Conservation (phyloP, 2,329 filamentous ascomycete species). For the Colletotrichum godetiae region DNA sequence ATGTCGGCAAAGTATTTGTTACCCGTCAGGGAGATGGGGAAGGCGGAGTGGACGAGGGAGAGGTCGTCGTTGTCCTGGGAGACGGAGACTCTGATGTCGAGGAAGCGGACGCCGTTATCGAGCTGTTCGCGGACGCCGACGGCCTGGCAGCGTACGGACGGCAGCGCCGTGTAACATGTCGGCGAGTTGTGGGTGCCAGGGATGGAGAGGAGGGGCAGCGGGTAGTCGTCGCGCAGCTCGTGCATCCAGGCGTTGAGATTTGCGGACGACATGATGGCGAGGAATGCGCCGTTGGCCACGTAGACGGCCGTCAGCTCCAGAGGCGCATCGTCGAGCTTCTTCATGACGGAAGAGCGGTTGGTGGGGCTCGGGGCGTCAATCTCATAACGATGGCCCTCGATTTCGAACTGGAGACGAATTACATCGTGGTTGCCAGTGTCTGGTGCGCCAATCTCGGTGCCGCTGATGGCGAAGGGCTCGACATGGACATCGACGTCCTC, state of each 20-base stretch:
- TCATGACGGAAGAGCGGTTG: conserved; percentile 69
- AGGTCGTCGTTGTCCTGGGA: conserved; percentile 71
- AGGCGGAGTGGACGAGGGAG: conserved; percentile 87
- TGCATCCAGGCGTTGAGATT: conserved; percentile 84
- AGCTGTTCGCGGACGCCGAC: conserved; percentile 83
- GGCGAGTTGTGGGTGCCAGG: conserved; percentile 97
- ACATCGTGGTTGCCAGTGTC: conserved; percentile 71
- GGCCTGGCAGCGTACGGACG: conserved; percentile 93
- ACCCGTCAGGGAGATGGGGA: conserved; percentile 87
- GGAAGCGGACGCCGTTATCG: conserved; percentile 90
- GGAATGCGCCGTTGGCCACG: conserved; percentile 63
- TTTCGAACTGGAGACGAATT: conserved; percentile 79
- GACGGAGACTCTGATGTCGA: conserved; percentile 83
- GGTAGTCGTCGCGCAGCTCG: conserved; percentile 75
- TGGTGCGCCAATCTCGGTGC: conserved; percentile 70
- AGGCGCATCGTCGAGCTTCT: conserved; percentile 62
- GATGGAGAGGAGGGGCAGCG: conserved; percentile 85
- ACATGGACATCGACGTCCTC: conserved; percentile 73
- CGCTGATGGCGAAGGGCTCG: conserved; percentile 74
- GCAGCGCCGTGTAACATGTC: conserved; percentile 84
- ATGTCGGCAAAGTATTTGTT: conserved; percentile 82
- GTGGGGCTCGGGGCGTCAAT: conserved; percentile 77
- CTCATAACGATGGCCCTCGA: conserved; percentile 72
- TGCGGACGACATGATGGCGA: conserved; percentile 77
- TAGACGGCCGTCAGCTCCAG: conserved; percentile 76